A percentile compares a stretch with the other conserved stretches of the same genome.
Evolutionary conservation across 2,329 filamentous ascomycete genomes (phyloP).

Genomic region (Didymella keratinophila): DNA sequence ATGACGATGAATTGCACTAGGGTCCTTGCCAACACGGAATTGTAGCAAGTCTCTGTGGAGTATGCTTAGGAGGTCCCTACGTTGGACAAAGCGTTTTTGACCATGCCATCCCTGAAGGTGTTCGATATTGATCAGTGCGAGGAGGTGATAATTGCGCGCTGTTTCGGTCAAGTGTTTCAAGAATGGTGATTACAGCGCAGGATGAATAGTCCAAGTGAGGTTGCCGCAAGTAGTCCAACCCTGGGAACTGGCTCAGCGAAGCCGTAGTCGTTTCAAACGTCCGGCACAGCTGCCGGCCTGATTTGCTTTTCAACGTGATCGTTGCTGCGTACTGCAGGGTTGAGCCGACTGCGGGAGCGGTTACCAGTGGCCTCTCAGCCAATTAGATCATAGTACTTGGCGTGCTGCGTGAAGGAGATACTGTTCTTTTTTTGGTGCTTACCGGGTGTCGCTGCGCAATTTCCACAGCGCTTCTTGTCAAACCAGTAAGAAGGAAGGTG

Average conservation of each 20-base stretch:
- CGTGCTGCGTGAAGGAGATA: neutral
- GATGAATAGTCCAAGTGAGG: neutral
- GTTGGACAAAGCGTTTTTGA: slow-evolving; percentile 2
- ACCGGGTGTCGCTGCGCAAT: neutral
- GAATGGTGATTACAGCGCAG: neutral
- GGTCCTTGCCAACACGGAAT: slow-evolving; percentile 1
- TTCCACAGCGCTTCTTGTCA: neutral
- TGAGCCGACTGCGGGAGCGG: neutral
- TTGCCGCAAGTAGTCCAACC: neutral
- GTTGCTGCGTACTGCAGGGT: slow-evolving; percentile 7
- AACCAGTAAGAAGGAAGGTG: neutral
- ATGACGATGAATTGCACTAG: slow-evolving; percentile 17
- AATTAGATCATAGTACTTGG: neutral
- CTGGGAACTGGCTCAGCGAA: neutral
- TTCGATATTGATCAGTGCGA: slow-evolving; percentile 8
- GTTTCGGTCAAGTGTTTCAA: slow-evolving; percentile 7
- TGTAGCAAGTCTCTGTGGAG: slow-evolving; percentile 7
- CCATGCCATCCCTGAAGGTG: neutral
- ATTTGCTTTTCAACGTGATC: neutral
- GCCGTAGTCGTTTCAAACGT: slow-evolving; percentile 9
- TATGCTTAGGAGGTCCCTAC: neutral
- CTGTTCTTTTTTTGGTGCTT: neutral
- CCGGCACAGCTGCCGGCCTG: slow-evolving; percentile 8
- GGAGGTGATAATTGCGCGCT: slow-evolving; percentile 4
- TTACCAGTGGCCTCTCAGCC: slow-evolving; percentile 4